Conservation (phyloP, 495 filamentous ascomycete genomes). For the Talaromyces adpressus region DNA sequence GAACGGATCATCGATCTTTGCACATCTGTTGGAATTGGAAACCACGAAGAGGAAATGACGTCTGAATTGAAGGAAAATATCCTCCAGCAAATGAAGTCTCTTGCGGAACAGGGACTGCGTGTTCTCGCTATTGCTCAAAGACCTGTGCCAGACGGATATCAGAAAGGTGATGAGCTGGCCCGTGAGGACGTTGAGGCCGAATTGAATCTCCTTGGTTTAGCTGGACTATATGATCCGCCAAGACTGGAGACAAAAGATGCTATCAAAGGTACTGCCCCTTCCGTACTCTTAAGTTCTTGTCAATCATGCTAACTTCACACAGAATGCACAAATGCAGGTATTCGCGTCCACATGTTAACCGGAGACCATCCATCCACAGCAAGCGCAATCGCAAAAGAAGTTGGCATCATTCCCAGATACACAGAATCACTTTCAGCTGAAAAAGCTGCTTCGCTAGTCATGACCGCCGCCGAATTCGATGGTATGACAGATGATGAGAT, state of each 20-base stretch:
- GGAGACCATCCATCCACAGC: slow-evolving; percentile 64
- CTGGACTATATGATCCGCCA: slow-evolving; percentile 70
- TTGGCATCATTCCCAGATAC: slow-evolving; percentile 61
- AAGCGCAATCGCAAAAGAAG: slow-evolving; percentile 55
- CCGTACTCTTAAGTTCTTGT: background rate
- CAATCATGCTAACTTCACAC: slow-evolving; percentile 23
- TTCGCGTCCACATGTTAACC: slow-evolving; percentile 70
- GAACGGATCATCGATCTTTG: slow-evolving; percentile 53
- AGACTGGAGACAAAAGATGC: slow-evolving; percentile 53
- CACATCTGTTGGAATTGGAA: slow-evolving; percentile 45
- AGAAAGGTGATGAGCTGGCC: slow-evolving; percentile 35
- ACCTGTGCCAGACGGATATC: slow-evolving; percentile 6
- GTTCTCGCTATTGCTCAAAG: slow-evolving; percentile 70
- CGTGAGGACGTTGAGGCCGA: slow-evolving; percentile 53
- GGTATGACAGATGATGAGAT: slow-evolving; percentile 51
- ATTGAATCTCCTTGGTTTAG: slow-evolving; percentile 57
- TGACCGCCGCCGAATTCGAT: slow-evolving; percentile 60
- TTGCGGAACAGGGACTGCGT: slow-evolving; percentile 71
- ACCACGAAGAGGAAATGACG: slow-evolving; percentile 45
- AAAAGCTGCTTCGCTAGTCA: slow-evolving; percentile 44
- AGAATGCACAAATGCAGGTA: slow-evolving; percentile 59
- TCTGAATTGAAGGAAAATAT: slow-evolving; percentile 53
- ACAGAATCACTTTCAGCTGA: slow-evolving; percentile 40
- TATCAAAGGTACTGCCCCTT: slow-evolving; percentile 15
- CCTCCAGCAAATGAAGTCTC: slow-evolving; percentile 54